Conservation (phyloP, 108 stramenopile genomes). For the Discostella pseudostelligera region DNA sequence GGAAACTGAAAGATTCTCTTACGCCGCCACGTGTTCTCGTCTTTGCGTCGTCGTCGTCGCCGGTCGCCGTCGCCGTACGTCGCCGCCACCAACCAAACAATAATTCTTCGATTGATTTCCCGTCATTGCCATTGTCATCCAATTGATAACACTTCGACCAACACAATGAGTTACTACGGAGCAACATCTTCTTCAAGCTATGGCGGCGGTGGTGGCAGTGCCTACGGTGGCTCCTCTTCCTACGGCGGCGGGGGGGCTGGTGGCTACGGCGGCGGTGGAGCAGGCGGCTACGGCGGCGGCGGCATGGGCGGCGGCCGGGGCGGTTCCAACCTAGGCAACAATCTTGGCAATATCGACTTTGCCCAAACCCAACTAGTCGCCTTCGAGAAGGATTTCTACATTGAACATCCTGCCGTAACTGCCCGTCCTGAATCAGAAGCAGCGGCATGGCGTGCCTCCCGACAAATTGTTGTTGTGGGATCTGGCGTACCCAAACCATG, state of each 20-base stretch:
- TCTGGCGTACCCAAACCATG: conserved; percentile 95
- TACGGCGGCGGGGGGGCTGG: conserved; percentile 11
- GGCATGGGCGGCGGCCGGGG: conserved; percentile 22
- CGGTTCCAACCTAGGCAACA: conserved; percentile 62
- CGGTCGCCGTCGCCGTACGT: too few relatives aligned
- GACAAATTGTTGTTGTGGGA: conserved; percentile 85
- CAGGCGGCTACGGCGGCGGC: conserved; percentile 1
- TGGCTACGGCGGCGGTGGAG: conserved; percentile 9
- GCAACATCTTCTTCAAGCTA: background rate
- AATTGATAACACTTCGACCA: background rate
- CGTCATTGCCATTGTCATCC: too few relatives aligned
- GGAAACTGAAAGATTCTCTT: too few relatives aligned
- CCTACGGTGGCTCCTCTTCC: background rate
- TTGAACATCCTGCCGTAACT: conserved; percentile 98
- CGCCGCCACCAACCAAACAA: too few relatives aligned
- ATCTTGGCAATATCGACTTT: conserved; percentile 80
- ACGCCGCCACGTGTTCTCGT: too few relatives aligned
- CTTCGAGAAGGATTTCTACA: conserved; percentile 99
- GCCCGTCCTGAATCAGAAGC: conserved; percentile 82
- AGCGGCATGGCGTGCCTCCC: conserved; percentile 82
- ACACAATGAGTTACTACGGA: conserved; percentile 11
- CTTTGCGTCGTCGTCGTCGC: too few relatives aligned
- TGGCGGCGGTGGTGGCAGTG: conserved; percentile 17
- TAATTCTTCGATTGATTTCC: too few relatives aligned
- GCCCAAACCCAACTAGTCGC: conserved; percentile 75